Evolutionary conservation across 768 basidiomycete genomes (phyloP), one percentile per base, ranked within the genome.

Genomic region (Pleurotus ostreatus): DNA sequence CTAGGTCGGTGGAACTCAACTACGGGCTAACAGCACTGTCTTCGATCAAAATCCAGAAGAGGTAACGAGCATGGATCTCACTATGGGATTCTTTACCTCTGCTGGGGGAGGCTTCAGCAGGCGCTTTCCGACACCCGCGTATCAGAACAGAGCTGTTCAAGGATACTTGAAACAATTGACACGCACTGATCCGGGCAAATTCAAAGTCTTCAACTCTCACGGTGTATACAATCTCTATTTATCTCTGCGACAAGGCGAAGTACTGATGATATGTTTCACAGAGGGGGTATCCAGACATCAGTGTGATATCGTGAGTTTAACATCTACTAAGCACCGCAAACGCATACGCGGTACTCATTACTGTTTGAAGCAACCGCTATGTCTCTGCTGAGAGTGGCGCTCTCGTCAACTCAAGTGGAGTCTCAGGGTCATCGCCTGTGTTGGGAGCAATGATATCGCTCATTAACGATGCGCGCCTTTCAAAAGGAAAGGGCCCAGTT

Each of bases 1-100:
- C 23, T 22, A 55, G 22, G 59, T 81, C 12, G 78, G 79, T 9
- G 78, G 74, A 23, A 79, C 78, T 1, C 75, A 74, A 59, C 62
- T 79, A 22, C 71, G 72, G 18, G 66, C 70, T 3, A 69, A 68
- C 34, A 49, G 63, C 2, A 71, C 67, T 5, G 68, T 60, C 15
- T 46, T 69, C 13, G 62, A 49, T 43, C 62, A 61, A 11, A 57
- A 68, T 45, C 60, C 63, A 22, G 68, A 71, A 56, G 68, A 67
- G 39, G 69, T 70, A n/a, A 68, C 68, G 64, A 69, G 66, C 25
- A 58, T 65, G 41, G 63, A 66, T 18, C 41, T 64, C 18, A 67
- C 66, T 22, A 68, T 68, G 56, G 71, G 70, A 0, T 62, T 67
- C 59, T 69, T 68, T 55, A 60, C 73, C 68, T 72, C 69, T 4